These are phyloP conservation scores for Proliferodiscus dingleyae DNA, from an alignment of 2,329 filamentous ascomycete genomes.

Conservation along the genomic window DNA sequence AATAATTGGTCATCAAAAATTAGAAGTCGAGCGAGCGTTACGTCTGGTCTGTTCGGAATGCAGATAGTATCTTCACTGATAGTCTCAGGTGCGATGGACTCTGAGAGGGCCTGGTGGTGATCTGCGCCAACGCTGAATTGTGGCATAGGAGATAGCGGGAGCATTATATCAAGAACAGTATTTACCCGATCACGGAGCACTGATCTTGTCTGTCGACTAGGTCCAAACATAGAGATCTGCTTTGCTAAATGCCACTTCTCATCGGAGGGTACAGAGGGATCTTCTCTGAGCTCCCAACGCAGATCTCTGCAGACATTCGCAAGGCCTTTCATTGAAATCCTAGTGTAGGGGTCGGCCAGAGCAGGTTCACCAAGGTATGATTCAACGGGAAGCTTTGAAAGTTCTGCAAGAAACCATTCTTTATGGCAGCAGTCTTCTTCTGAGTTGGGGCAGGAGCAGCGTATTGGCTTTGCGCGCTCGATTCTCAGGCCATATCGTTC, in stretches of 20 bases:
- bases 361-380: neutral
- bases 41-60: constrained; percentile 22
- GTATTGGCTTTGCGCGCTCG: constrained; percentile 10
- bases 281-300: constrained; percentile 25
- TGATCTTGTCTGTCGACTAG: constrained; percentile 12
- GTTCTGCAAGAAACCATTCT: constrained; percentile 23
- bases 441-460: constrained; percentile 22
- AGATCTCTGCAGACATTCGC: constrained; percentile 25
- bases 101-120: constrained; percentile 21
- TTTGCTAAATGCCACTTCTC: constrained; percentile 26
- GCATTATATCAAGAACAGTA: constrained; percentile 27
- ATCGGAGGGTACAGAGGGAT: constrained; percentile 14
- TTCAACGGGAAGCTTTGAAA: constrained; percentile 9
- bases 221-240: constrained; percentile 5
- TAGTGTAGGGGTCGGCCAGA: constrained; percentile 17
- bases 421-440: constrained; percentile 20
- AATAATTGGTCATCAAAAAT: constrained; percentile 24
- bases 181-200: constrained; percentile 16
- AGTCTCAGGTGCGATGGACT: constrained; percentile 21
- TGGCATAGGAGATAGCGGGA: constrained; percentile 18
- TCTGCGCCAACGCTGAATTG: too few species aligned
- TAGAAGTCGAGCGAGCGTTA: constrained; percentile 25
- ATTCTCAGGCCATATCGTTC: constrained; percentile 24
- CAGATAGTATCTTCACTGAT: constrained; percentile 16
- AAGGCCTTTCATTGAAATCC: constrained; percentile 21